Base-by-base conservation (phyloP, 257 asterid genomes). In the Ballota nigra region DNA sequence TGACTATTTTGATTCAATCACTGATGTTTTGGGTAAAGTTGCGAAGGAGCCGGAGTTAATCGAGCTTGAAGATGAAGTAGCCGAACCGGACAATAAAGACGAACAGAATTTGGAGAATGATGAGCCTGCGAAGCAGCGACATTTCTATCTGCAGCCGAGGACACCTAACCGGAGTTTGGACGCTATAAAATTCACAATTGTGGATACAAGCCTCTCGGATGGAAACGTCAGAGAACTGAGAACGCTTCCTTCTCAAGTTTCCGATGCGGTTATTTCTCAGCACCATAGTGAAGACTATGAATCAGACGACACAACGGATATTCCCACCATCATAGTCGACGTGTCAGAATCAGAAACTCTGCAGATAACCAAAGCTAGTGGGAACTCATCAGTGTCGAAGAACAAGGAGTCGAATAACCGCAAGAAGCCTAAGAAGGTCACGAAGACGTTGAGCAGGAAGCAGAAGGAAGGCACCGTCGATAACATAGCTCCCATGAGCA, bases 1-100 rank as follows among this genome's bases (percentile, higher is more conserved):
- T 66, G 87, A 88, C 61, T 91, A 85, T 77, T 91, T 88, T n/a
- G 97, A 88, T 63, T 91, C 92, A 13, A 77, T 86, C 40, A 82
- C 81, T 23, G 96, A 91, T 61, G 92, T 91, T 33, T 69, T 91
- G 75, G 70, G 81, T 66, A 87, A 84, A 83, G 95, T 91, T 19
- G 87, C 86, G 4, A 79, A 73, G 19, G 96, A 91, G 23, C 95
- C 97, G 2, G 78, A 75, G 56, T 53, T 88, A 52, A 75, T 91
- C 18, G 88, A 83, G 72, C 86, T 88, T 41, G 86, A 79, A 19
- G 88, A 64, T 3, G 89, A 80, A 59, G 82, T 70, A 15, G 70
- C 66, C 18, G 78, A 69, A 64, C 83, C 75, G 18, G 58, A 49
- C 57, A 72, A 65, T 45, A 75, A n/a, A 0, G 66, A 51, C 13